These are phyloP conservation scores for Colletotrichum chlorophyti DNA, from an alignment of 2,329 filamentous ascomycete genomes.

Conservation along the genomic window DNA sequence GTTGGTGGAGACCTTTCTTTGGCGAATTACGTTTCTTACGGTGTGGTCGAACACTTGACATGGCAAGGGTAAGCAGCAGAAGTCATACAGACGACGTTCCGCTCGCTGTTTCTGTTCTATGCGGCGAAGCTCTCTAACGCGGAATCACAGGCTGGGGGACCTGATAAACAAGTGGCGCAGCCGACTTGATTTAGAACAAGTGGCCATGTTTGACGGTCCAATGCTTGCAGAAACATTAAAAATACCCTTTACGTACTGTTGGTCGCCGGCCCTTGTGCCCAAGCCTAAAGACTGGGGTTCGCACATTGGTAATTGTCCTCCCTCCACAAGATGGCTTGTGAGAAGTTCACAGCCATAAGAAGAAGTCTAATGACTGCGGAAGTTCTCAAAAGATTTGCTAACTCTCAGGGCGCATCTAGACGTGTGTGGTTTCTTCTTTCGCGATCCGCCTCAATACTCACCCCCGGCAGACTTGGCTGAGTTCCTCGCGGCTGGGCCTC, in stretches of 20 bases:
- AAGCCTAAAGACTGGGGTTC: slow-evolving; percentile 71
- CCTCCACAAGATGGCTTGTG: too few relatives aligned
- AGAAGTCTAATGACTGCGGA: not conserved
- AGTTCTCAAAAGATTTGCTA: not conserved
- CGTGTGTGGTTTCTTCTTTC: slow-evolving; percentile 55
- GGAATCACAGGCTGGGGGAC: slow-evolving; percentile 18
- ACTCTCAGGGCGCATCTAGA: slow-evolving; percentile 28
- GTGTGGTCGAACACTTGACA: slow-evolving; percentile 76
- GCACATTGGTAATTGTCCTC: slow-evolving; percentile 56
- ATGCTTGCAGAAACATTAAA: slow-evolving; percentile 70
- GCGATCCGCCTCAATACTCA: slow-evolving; percentile 41
- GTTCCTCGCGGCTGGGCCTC: slow-evolving; percentile 53
- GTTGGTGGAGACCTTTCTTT: slow-evolving; percentile 53
- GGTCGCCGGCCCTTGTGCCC: slow-evolving; percentile 71
- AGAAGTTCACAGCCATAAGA: too few relatives aligned
- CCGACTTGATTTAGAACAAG: slow-evolving; percentile 67
- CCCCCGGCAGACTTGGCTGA: slow-evolving; percentile 45
- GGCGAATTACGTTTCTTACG: slow-evolving; percentile 76
- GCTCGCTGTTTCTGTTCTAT: too few relatives aligned
- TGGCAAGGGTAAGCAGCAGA: slow-evolving; percentile 76
- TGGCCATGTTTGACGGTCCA: slow-evolving; percentile 75
- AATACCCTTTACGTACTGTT: slow-evolving; percentile 78
- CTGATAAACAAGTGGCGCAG: slow-evolving; percentile 54
- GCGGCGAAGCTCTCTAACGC: too few relatives aligned
- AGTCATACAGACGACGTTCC: too few relatives aligned